phyloP scores from a whole-genome alignment of 805 yeast species.

The Komagataella pseudopastoris region DNA sequence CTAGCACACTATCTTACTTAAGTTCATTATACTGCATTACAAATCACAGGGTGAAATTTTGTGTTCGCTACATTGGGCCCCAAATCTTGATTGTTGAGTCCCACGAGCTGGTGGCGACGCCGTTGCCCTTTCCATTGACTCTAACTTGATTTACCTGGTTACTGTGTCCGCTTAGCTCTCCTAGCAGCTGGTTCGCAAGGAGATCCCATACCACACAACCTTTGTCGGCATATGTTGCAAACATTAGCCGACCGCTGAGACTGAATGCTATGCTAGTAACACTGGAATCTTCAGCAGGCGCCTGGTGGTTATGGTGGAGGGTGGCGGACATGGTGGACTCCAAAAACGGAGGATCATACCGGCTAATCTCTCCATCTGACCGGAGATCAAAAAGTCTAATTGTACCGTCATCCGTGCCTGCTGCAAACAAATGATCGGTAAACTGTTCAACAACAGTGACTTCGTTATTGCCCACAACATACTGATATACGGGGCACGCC shows the following conservation, averaged over 20 bases:
- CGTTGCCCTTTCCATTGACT: slow-evolving; percentile 63
- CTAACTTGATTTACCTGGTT: slow-evolving; percentile 50
- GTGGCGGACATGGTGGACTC: slow-evolving; percentile 6
- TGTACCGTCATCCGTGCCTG: slow-evolving; percentile 72
- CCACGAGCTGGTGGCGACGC: slow-evolving; percentile 71
- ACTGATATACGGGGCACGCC: slow-evolving; percentile 23
- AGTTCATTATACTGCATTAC: background rate
- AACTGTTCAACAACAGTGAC: slow-evolving; percentile 48
- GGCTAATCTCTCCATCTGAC: slow-evolving; percentile 54
- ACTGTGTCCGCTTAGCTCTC: slow-evolving; percentile 50
- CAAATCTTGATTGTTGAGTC: slow-evolving; percentile 62
- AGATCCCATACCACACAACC: slow-evolving; percentile 74
- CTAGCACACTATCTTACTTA: slow-evolving; percentile 2
- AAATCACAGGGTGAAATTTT: too few species aligned
- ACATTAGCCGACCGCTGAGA: slow-evolving; percentile 58
- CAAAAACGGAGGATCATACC: slow-evolving; percentile 14
- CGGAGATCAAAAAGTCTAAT: slow-evolving; percentile 63
- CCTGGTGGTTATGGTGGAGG: slow-evolving; percentile 10
- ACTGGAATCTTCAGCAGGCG: slow-evolving; percentile 46
- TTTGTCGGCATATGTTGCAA: slow-evolving; percentile 62
- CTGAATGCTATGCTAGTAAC: slow-evolving; percentile 64
- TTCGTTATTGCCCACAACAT: slow-evolving; percentile 42
- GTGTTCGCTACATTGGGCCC: slow-evolving; percentile 13
- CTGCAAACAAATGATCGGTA: slow-evolving; percentile 54
- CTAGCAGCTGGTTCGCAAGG: slow-evolving; percentile 50